phyloP scores from a whole-genome alignment of 257 asterid species.

The Solanum microdontum region DNA sequence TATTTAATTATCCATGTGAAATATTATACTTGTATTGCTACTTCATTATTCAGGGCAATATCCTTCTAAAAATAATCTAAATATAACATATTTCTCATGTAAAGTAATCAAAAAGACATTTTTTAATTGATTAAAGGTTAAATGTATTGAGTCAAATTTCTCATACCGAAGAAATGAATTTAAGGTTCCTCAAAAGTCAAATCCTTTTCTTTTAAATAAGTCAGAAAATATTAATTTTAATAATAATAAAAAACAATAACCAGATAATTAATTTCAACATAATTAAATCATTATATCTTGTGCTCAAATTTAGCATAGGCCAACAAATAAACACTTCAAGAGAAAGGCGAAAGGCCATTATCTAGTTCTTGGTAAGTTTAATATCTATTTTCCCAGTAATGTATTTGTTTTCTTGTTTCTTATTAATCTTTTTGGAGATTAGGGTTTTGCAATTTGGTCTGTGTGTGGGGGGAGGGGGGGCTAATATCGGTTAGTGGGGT shows the following conservation, averaged over 20 bases:
- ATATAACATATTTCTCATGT: no score
- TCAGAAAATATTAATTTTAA: no score
- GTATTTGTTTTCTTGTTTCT: not conserved
- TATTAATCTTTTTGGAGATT: not conserved
- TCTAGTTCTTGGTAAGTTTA: not conserved
- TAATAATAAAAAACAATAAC: not conserved
- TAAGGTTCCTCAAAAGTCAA: no score
- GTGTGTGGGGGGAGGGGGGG: not conserved
- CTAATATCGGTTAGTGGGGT: not conserved
- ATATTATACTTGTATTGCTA: no score
- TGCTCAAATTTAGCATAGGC: not conserved
- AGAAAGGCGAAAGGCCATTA: not conserved
- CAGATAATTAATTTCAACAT: not conserved
- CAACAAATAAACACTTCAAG: not conserved
- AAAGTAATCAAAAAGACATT: no score
- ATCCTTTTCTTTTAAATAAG: no score
- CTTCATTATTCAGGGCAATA: not conserved
- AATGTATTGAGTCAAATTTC: no score
- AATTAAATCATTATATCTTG: not conserved
- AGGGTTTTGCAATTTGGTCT: not conserved
- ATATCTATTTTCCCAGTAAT: not conserved
- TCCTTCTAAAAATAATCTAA: no score
- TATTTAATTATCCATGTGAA: not conserved
- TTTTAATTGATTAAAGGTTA: no score
- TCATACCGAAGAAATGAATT: no score